Evolutionary conservation across 805 yeast genomes (phyloP), one percentile per base, ranked within the genome.

Genomic region (Candida hispaniensis): DNA sequence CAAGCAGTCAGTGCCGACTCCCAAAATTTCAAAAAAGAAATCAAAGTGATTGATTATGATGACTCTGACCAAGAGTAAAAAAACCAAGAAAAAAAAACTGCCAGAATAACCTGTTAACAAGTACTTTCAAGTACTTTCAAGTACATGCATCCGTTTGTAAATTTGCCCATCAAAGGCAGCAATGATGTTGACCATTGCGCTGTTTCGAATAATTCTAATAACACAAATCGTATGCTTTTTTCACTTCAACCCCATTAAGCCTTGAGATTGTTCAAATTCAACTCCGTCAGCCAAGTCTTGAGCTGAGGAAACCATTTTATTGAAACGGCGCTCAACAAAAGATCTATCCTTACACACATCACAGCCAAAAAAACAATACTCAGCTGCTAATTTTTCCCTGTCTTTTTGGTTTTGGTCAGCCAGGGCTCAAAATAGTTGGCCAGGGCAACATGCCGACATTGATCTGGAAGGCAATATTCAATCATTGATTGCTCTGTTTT

Each of bases 1-100:
- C 48, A 45, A 10, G 63, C 69, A 14, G 70, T 74, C 21, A 58
- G 55, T 43, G 54, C 47, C 18, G 75, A 60, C 34, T 36, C 42
- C 16, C 41, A 46, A 30, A 39, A 40, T 26, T 48, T 45, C 43
- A 45, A 41, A 25, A 32, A 38, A 30, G 36, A 32, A 28, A 28
- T 32, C 22, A 32, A 32, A 16, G 30, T 26, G n/a, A 17, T 34
- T 16, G 23, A 18, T 9, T 30, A 41, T 10, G 44, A 38, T 7
- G 44, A 45, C n/a, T 38, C 38, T 11, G 44, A 41, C 17, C 38
- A 38, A 7, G 18, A 28, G 24, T 12, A 27, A 11, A 16, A n/a
- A 13, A 20, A 19, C 24, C 13, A 16, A 8, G 10, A 26, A 26
- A 11, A 10, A 16, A 26, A 11, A 13, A 5, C n/a, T 8, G 16